These are phyloP conservation scores for Apostasia ramifera DNA, from an alignment of 106 monocot genomes.

Conservation along the genomic window DNA sequence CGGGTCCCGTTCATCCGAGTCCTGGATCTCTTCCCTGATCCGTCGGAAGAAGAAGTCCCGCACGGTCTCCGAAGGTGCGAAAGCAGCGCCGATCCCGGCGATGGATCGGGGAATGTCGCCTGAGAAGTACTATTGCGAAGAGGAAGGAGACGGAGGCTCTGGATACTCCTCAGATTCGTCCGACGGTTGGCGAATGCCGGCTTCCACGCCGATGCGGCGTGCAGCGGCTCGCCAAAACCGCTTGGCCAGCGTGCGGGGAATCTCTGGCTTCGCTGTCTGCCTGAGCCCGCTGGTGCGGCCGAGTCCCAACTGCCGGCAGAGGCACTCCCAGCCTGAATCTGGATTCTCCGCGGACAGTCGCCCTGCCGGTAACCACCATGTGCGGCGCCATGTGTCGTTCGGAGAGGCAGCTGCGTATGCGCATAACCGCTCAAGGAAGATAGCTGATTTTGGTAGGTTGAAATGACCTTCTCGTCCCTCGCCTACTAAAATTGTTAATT, in stretches of 20 bases:
- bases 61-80: background rate
- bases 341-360: constrained; percentile 9
- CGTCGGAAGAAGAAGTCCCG: constrained; percentile 3
- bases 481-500: too few species aligned
- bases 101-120: constrained; percentile 15
- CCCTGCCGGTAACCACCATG: background rate
- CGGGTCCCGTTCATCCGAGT: background rate
- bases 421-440: constrained; percentile 29
- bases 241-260: background rate
- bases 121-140: background rate
- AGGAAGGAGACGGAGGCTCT: background rate
- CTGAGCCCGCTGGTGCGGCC: constrained; percentile 40
- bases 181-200: constrained; percentile 9
- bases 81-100: background rate
- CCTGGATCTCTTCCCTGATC: background rate
- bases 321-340: background rate
- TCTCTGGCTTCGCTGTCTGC: constrained; percentile 41
- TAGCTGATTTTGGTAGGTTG: constrained; percentile 31
- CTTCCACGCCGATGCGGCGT: constrained; percentile 18
- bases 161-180: constrained; percentile 12
- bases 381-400: constrained; percentile 1
- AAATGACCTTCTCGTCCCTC: constrained; percentile 13
- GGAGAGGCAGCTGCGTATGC: background rate
- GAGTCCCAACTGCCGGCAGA: constrained; percentile 5
- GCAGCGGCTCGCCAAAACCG: background rate